Conservation (phyloP, 2,329 filamentous ascomycete species). For the Scleromitrula shiraiana region DNA sequence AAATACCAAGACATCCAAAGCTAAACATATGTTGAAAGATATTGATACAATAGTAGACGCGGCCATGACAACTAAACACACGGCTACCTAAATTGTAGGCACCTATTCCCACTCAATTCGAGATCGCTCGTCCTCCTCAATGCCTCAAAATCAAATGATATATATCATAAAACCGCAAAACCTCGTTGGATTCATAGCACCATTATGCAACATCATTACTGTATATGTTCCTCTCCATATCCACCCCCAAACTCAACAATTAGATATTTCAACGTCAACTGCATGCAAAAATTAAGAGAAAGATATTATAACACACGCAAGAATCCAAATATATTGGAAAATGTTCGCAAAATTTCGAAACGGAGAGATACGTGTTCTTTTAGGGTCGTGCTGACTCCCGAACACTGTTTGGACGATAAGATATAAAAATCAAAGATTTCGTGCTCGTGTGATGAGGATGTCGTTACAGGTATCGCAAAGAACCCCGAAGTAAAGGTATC, state of each 20-base stretch:
- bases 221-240: slow-evolving; percentile 1
- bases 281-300: neutral
- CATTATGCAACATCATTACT: slow-evolving; percentile 2
- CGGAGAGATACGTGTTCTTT: too few relatives aligned
- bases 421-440: too few relatives aligned
- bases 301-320: too few relatives aligned
- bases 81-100: neutral
- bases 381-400: too few relatives aligned
- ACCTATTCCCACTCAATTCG: neutral
- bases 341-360: too few relatives aligned
- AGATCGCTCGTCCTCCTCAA: neutral
- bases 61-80: neutral
- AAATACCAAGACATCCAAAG: neutral
- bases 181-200: slow-evolving; percentile 5
- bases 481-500: too few relatives aligned
- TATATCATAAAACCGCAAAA: slow-evolving; percentile 2
- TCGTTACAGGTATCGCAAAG: too few relatives aligned
- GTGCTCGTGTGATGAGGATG: neutral
- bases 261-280: neutral
- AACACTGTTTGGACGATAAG: too few relatives aligned
- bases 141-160: neutral
- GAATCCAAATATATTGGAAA: too few relatives aligned
- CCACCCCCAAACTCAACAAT: neutral
- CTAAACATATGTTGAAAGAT: neutral
- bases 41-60: neutral